A percentile compares a stretch with the other conserved stretches of the same genome.
Conservation (phyloP, 345 rosid species). For the Arabidopsis suecica region DNA sequence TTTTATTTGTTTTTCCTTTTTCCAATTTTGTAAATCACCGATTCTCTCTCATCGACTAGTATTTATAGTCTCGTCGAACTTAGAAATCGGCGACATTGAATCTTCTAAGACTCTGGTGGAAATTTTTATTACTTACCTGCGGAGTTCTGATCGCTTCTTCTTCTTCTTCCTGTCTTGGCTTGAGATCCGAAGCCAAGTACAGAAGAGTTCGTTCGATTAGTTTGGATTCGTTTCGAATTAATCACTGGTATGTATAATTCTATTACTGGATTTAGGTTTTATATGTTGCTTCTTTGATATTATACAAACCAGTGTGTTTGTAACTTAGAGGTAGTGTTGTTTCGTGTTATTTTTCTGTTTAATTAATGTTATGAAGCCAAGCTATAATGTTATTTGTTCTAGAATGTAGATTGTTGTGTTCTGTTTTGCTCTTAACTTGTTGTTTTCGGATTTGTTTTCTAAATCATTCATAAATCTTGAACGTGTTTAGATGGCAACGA, state of each 20-base stretch:
- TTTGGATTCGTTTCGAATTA: slow-evolving; percentile 2
- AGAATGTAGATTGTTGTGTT: too few species aligned
- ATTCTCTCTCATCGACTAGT: not conserved
- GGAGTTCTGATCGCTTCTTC: slow-evolving; percentile 40
- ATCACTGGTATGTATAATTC: slow-evolving; percentile 1
- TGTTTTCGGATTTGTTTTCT: too few species aligned
- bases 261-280: too few species aligned
- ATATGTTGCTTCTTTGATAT: too few species aligned
- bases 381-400: too few species aligned
- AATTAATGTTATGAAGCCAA: too few species aligned
- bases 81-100: not conserved
- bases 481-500: slow-evolving; percentile 60
- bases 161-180: slow-evolving; percentile 73
- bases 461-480: too few species aligned
- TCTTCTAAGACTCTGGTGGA: not conserved
- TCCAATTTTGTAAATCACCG: not conserved
- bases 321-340: too few species aligned
- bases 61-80: not conserved
- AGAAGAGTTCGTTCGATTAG: slow-evolving; percentile 47
- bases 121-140: not conserved
- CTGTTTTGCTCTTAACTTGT: too few species aligned
- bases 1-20: not conserved
- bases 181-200: slow-evolving; percentile 90
- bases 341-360: too few species aligned
- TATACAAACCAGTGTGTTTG: too few species aligned